Conservation (phyloP, 2,329 filamentous ascomycete species). For the Ascochyta pisi region DNA sequence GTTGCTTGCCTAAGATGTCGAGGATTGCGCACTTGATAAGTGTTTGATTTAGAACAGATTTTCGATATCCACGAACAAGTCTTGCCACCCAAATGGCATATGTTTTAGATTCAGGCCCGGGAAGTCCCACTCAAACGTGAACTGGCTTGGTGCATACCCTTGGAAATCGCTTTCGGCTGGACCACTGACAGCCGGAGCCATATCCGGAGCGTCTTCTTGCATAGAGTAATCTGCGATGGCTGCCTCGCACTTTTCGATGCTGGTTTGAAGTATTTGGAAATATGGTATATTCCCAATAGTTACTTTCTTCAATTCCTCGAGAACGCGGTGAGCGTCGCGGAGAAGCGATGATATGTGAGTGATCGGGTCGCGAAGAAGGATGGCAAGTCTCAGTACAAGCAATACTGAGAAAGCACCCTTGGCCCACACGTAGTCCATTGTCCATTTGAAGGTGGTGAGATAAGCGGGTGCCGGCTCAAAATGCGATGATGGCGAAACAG, state of each 20-base stretch:
- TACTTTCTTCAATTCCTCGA: conserved; percentile 53
- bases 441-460: conserved; percentile 59
- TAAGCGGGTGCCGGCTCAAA: conserved; percentile 44
- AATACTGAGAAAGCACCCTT: conserved; percentile 66
- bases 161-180: conserved; percentile 58
- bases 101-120: conserved; percentile 61
- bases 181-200: conserved; percentile 9
- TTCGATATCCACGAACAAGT: conserved; percentile 56
- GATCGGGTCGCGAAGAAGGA: conserved; percentile 55
- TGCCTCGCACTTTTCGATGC: conserved; percentile 59
- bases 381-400: conserved; percentile 60
- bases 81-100: conserved; percentile 56
- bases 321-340: conserved; percentile 52
- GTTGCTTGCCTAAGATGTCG: too few species aligned
- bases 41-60: conserved; percentile 30
- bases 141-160: conserved; percentile 62
- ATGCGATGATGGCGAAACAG: conserved; percentile 29
- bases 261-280: conserved; percentile 57
- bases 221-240: conserved; percentile 50
- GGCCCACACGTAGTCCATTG: conserved; percentile 66
- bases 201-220: conserved; percentile 20
- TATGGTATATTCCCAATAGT: conserved; percentile 56
- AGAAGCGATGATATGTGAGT: conserved; percentile 52
- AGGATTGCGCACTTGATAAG: too few species aligned
- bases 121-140: conserved; percentile 66